Conservation (phyloP, 768 basidiomycete species). For the Saitozyma podzolica region DNA sequence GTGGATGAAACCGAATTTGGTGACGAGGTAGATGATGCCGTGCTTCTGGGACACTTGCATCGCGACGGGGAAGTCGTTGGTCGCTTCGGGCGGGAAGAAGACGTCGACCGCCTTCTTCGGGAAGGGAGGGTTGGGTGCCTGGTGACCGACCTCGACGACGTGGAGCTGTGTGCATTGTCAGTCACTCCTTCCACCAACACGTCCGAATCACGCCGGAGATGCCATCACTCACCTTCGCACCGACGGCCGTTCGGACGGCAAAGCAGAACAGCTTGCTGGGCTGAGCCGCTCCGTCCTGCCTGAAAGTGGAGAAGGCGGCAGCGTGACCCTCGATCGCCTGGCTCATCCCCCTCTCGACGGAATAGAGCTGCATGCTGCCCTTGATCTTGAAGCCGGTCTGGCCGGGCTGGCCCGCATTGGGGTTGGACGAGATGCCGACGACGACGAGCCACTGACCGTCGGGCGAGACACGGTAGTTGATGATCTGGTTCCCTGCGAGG, state of each 20-base stretch:
- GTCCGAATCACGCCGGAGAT: slow-evolving; percentile 10
- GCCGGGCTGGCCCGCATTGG: slow-evolving; percentile 54
- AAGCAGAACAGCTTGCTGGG: slow-evolving; percentile 92
- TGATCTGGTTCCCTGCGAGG: slow-evolving; percentile 93
- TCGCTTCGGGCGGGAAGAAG: slow-evolving; percentile 97
- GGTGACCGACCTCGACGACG: slow-evolving; percentile 96
- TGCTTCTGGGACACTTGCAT: slow-evolving; percentile 99
- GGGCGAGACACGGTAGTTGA: slow-evolving; percentile 89
- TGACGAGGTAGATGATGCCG: slow-evolving; percentile 94
- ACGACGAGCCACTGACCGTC: slow-evolving; percentile 98
- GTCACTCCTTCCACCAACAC: too few species aligned
- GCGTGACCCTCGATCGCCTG: slow-evolving; percentile 99
- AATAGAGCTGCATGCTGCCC: slow-evolving; percentile 96
- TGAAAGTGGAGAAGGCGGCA: slow-evolving; percentile 89
- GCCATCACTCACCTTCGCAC: slow-evolving; percentile 75
- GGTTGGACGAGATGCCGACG: slow-evolving; percentile 91
- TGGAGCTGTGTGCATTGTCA: slow-evolving; percentile 66
- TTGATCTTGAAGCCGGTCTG: slow-evolving; percentile 93
- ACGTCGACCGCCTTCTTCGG: slow-evolving; percentile 97
- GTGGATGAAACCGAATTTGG: slow-evolving; percentile 99
- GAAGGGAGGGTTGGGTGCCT: slow-evolving; percentile 86
- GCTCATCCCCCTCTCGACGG: slow-evolving; percentile 83
- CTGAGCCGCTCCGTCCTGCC: slow-evolving; percentile 81
- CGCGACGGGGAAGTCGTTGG: slow-evolving; percentile 97
- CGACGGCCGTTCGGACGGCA: slow-evolving; percentile 91